phyloP scores from a whole-genome alignment of 495 filamentous ascomycete species.

The Zalerion maritima region DNA sequence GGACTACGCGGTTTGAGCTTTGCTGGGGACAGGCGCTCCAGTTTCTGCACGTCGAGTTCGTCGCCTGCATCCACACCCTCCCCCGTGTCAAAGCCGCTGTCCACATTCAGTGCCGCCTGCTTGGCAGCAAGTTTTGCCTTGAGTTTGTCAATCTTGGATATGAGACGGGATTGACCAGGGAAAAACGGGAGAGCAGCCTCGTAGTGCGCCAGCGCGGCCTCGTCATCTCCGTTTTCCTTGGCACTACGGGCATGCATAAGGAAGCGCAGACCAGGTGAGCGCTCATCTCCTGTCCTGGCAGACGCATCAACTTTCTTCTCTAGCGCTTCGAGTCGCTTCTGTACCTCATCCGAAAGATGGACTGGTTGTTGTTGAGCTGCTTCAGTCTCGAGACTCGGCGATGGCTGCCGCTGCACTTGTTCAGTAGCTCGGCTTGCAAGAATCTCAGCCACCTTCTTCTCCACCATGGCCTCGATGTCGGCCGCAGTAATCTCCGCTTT shows the following conservation, averaged over 20 bases:
- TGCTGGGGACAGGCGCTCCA: too few relatives aligned
- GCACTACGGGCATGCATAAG: conserved; percentile 87
- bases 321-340: conserved; percentile 64
- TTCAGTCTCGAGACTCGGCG: conserved; percentile 3
- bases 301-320: conserved; percentile 66
- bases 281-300: conserved; percentile 48
- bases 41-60: conserved; percentile 6
- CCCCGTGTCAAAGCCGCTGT: conserved; percentile 5
- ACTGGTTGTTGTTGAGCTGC: conserved; percentile 23
- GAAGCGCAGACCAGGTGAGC: conserved; percentile 68
- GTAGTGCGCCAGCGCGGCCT: conserved; percentile 71
- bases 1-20: conserved; percentile 1
- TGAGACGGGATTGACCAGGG: conserved; percentile 69
- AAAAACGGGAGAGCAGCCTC: conserved; percentile 73
- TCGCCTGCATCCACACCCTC: conserved; percentile 1
- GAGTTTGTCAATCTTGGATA: conserved; percentile 58
- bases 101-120: conserved; percentile 12
- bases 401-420: conserved; percentile 6
- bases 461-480: conserved; percentile 81
- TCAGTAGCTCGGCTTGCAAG: conserved; percentile 53
- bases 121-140: conserved; percentile 41
- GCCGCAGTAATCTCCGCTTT: conserved; percentile 46
- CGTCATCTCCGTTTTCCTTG: conserved; percentile 64
- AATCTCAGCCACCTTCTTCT: conserved; percentile 79
- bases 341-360: conserved; percentile 60